A percentile compares a stretch with the other conserved stretches of the same genome.
These are phyloP conservation scores for Pouteria campechiana DNA, from an alignment of 179 eudicot genomes.

Conservation along the genomic window DNA sequence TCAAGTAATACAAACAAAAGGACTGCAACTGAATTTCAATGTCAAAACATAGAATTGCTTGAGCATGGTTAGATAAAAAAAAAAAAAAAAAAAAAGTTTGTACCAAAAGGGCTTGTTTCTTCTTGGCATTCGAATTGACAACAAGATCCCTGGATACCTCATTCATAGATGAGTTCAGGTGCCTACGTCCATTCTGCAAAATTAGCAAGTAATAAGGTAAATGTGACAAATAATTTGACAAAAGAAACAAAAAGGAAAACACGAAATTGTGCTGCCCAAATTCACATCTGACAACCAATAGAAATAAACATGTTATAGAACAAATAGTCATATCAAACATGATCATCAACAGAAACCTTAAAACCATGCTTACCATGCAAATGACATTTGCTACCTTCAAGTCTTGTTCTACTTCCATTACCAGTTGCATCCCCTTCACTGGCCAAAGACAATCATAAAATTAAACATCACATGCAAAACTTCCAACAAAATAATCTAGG, in stretches of 20 bases:
- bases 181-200: conserved; percentile 88
- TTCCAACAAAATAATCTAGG: background rate
- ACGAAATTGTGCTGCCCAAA: no score
- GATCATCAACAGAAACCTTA: no score
- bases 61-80: no score
- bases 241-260: no score
- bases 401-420: conserved; percentile 85
- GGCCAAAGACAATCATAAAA: conserved; percentile 14
- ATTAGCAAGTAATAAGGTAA: conserved; percentile 5
- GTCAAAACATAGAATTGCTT: no score
- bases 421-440: conserved; percentile 98
- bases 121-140: conserved; percentile 68
- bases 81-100: background rate
- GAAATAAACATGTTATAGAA: background rate
- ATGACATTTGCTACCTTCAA: conserved; percentile 92
- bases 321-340: no score
- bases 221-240: no score
- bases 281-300: background rate
- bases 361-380: conserved; percentile 84
- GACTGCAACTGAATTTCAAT: no score
- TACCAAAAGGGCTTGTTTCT: conserved; percentile 91
- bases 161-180: conserved; percentile 76
- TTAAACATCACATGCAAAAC: background rate
- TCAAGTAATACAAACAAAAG: no score
- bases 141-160: conserved; percentile 98